Evolutionary conservation across 257 asterid species (phyloP), one percentile per base, ranked within the genome.

Genomic region (Echium plantagineum): DNA sequence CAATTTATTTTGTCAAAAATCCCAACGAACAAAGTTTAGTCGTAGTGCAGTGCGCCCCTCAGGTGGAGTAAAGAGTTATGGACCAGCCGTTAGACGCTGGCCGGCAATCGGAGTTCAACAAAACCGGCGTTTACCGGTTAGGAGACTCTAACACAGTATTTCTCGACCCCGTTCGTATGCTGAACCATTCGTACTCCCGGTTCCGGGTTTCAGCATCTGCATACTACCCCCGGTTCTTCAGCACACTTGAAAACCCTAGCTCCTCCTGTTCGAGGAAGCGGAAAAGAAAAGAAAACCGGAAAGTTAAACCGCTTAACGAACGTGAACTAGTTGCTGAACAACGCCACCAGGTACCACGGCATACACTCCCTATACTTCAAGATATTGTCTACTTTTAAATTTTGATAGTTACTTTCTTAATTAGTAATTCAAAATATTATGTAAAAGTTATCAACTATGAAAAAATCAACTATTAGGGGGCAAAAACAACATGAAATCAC

Each of bases 191-290:
- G 5, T 88, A 85, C 77, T 69, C 83, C 63, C 81, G 82, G 78
- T 79, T 75, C 69, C 81, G 72, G 81, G 77, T 88, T 66, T 88
- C 87, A 12, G 78, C 94, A 19, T 63, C 82, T 13, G 52, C 75
- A 31, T 85, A 88, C 76, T 91, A 88, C 82, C 72, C 95, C 67
- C 96, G 98, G 66, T 82, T 80, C 83, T 91, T 85, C 78, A 69
- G 46, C 69, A 63, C 16, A 54, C 66, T 19, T 59, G 32, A 66
- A 6, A 8, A 58, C 22, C 38, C 76, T 48, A 9, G 58, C 49
- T 76, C 62, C 61, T 24, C 26, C 26, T 4, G 32, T 28, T 6
- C 7, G 32, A 30, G 63, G 5, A 49, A 52, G 53, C 65, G 46
- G 67, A 26, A 80, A 3, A 69, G 70, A 24, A 90, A 90, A 67